phyloP scores from a whole-genome alignment of 192 early-diverging fungal genomes.

The Coemansia asiatica region DNA sequence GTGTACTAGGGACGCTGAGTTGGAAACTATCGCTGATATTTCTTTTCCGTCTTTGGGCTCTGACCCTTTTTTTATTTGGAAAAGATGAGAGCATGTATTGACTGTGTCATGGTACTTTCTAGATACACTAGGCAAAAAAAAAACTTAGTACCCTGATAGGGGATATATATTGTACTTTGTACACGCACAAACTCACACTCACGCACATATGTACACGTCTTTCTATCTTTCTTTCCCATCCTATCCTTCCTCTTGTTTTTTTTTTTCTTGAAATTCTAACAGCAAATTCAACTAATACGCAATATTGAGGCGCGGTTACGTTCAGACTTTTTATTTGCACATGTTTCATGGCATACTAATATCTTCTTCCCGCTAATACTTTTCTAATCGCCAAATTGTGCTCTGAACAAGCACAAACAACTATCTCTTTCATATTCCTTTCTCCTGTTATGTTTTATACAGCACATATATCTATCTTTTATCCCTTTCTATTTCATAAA shows the following conservation, averaged over 20 bases:
- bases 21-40: background rate
- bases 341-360: background rate
- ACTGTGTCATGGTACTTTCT: background rate
- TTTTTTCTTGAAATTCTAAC: background rate
- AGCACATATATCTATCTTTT: constrained; percentile 7
- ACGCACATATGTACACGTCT: background rate
- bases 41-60: background rate
- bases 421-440: constrained; percentile 1
- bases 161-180: background rate
- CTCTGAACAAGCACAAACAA: background rate
- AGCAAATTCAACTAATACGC: background rate
- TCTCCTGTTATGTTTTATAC: constrained; percentile 10
- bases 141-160: background rate
- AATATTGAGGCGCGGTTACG: too few species aligned
- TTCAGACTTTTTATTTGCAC: too few species aligned
- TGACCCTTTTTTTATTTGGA: background rate
- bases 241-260: background rate
- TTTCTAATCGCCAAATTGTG: background rate
- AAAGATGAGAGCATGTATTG: too few species aligned
- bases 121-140: background rate
- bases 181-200: background rate
- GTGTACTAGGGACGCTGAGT: too few species aligned
- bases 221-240: background rate
- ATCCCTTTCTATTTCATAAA: constrained; percentile 1
- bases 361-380: background rate